Evolutionary conservation across 805 yeast species (phyloP).

Genomic region (Sugiyamaella smithiae): DNA sequence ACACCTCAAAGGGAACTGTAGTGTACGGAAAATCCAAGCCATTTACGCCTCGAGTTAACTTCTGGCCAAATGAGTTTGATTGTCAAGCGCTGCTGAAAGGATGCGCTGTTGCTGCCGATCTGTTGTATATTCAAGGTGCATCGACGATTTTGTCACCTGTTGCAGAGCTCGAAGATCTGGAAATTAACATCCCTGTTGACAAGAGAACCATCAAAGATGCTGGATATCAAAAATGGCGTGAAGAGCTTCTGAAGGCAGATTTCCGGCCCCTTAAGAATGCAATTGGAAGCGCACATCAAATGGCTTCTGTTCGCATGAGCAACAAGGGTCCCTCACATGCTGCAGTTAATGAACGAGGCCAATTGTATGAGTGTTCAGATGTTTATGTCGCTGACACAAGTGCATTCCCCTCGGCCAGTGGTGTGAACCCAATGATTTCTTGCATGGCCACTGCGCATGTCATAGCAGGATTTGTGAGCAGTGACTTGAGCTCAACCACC

Average conservation of each 20-base stretch:
- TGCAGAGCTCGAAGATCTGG: constrained; percentile 39
- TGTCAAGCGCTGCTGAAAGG: constrained; percentile 40
- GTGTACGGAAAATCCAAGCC: constrained; percentile 37
- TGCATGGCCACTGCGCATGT: constrained; percentile 48
- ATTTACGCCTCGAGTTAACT: constrained; percentile 37
- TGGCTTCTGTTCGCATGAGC: constrained; percentile 49
- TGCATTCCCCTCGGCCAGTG: constrained; percentile 51
- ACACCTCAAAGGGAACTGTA: constrained; percentile 42
- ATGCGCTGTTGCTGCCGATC: constrained; percentile 41
- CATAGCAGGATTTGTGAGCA: constrained; percentile 39
- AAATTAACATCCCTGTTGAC: constrained; percentile 29
- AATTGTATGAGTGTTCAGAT: constrained; percentile 47
- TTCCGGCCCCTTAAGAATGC: constrained; percentile 26
- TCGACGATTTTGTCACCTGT: constrained; percentile 41
- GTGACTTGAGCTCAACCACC: constrained; percentile 22
- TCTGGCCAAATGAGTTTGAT: constrained; percentile 43
- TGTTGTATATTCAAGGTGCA: constrained; percentile 50
- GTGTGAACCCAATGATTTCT: constrained; percentile 53
- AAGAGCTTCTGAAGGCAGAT: constrained; percentile 22
- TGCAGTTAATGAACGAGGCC: constrained; percentile 45
- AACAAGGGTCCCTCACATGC: constrained; percentile 41
- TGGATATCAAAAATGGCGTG: constrained; percentile 39
- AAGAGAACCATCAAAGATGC: constrained; percentile 41
- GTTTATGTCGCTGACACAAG: constrained; percentile 51
- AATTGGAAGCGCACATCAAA: constrained; percentile 53